phyloP scores from a whole-genome alignment of 2,329 filamentous ascomycete genomes.

The Chaetomium sp. region DNA sequence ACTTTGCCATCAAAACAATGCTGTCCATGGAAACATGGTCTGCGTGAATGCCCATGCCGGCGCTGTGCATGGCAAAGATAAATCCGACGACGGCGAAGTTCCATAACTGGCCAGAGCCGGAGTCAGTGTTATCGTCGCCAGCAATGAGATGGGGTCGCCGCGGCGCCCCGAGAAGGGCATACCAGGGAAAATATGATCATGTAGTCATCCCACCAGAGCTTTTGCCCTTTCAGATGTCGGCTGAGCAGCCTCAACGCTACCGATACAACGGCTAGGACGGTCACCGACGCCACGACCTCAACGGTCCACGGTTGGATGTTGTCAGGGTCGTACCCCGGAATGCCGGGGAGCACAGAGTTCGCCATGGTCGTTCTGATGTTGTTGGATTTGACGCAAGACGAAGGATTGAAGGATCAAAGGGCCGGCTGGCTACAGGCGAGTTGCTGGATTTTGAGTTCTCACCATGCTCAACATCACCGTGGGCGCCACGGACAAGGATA shows the following conservation, averaged over 20 bases:
- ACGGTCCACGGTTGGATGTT: slow-evolving; percentile 49
- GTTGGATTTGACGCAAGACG: neutral
- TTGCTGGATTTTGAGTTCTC: slow-evolving; percentile 8
- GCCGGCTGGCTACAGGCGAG: neutral
- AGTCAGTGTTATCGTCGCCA: neutral
- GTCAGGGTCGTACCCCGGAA: slow-evolving; percentile 41
- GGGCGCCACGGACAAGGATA: slow-evolving; percentile 2
- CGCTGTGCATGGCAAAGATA: slow-evolving; percentile 30
- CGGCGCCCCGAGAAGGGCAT: slow-evolving; percentile 18
- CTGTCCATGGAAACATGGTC: slow-evolving; percentile 21
- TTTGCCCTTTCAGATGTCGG: slow-evolving; percentile 47
- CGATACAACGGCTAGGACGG: slow-evolving; percentile 44
- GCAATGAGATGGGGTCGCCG: neutral
- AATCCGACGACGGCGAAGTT: slow-evolving; percentile 25
- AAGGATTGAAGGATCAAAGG: neutral
- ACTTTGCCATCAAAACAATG: slow-evolving; percentile 25
- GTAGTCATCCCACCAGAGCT: slow-evolving; percentile 55
- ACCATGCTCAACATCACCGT: neutral
- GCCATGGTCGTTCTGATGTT: slow-evolving; percentile 12
- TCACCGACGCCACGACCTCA: slow-evolving; percentile 46
- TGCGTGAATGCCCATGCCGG: slow-evolving; percentile 30
- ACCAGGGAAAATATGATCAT: slow-evolving; percentile 54
- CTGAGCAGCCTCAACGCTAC: slow-evolving; percentile 47
- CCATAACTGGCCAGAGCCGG: slow-evolving; percentile 18
- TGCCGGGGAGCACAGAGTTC: slow-evolving; percentile 30